Base-by-base conservation (phyloP, 352 stramenopile species). In the Phytopythium delawarense region DNA sequence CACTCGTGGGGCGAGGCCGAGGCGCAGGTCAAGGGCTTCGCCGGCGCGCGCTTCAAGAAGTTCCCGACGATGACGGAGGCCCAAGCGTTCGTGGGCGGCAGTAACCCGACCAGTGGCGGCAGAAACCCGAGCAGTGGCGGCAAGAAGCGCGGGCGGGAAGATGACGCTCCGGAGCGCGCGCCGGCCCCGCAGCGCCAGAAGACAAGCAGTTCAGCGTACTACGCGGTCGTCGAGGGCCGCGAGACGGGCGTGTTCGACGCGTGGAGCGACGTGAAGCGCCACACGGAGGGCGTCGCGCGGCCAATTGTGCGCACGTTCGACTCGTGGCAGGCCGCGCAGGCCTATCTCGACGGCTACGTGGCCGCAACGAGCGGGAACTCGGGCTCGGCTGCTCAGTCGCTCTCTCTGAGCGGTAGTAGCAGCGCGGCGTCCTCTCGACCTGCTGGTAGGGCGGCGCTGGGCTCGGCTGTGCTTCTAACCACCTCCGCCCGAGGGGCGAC, bases 11-110 rank as follows among this genome's bases (percentile, higher is more conserved):
- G 32, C 20, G 59, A 75, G 13, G 67, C 76, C 20, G 59, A 92
- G 55, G 68, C 69, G 40, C 71, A 87, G 46, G 79, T 94, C 13
- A 79, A 85, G 59, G 78, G 81, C 20, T 89, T 85, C 52, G 54
- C 55, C 13, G 73, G 72, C 16, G 71, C 74, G 23, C 67, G 57
- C 18, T 91, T 70, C 63, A 91, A 94, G 63, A 91, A 90, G 56
- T 91, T 92, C 62, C 59, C 74, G 35, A 82, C 71, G 6, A 25
- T 67, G 32, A 53, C 51, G 11, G 70, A 91, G 45, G 85, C 85
- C 7, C 62, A 79, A 18, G 65, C 66, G 23, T 92, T 89, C 54
- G 52, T 92, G 6, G 20, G 20, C 12, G 53, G 21, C 34, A 64
- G 32, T 34, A 39, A 15, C 20, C 25, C 25, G 25, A 48, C 34